These are phyloP conservation scores for Fusarium abutilonis DNA, from an alignment of 2,329 filamentous ascomycete species.

Conservation along the genomic window DNA sequence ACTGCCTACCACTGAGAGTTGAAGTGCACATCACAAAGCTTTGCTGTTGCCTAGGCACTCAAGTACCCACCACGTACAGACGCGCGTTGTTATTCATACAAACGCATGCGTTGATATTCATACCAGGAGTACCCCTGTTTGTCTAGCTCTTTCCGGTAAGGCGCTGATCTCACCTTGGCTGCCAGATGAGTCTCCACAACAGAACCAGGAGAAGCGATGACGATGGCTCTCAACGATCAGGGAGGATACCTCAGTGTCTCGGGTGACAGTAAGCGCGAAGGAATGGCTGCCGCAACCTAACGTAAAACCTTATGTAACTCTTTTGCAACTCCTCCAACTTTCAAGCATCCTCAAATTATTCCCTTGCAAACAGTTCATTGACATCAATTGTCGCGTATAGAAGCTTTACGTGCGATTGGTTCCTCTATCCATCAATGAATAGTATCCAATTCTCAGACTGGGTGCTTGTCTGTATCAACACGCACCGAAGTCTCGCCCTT, in stretches of 20 bases:
- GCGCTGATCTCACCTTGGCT: not conserved
- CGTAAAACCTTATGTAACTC: not conserved
- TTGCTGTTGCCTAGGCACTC: not conserved
- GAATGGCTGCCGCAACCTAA: not conserved
- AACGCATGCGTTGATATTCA: not conserved
- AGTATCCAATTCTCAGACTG: not conserved
- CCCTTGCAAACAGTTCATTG: not conserved
- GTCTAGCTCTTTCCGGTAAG: not conserved
- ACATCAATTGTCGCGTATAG: no score
- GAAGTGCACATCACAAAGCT: not conserved
- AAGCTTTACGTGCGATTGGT: no score
- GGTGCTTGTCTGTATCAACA: no score
- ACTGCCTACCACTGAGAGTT: not conserved
- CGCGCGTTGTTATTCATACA: not conserved
- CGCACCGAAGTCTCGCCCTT: not conserved
- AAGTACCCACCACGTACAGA: not conserved
- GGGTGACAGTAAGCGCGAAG: not conserved
- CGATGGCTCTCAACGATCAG: not conserved
- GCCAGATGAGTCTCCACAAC: not conserved
- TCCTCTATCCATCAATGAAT: not conserved
- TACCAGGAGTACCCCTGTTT: not conserved
- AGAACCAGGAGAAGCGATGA: not conserved
- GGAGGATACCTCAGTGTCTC: not conserved
- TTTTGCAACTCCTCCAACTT: not conserved
- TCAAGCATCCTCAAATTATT: not conserved